Conservation (phyloP, 306 rosid species). For the Leucaena leucocephala region DNA sequence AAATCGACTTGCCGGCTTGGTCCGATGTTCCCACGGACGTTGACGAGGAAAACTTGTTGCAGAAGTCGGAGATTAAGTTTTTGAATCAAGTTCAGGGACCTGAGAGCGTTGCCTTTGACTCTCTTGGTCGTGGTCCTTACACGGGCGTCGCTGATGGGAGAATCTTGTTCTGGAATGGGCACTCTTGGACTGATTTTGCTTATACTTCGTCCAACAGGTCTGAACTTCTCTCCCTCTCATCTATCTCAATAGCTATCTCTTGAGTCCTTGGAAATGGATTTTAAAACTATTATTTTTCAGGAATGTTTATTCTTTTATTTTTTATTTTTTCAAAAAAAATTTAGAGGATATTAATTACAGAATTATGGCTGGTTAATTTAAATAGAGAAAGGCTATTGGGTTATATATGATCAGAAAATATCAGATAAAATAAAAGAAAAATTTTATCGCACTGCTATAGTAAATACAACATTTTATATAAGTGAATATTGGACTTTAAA, state of each 20-base stretch:
- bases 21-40: constrained; percentile 57
- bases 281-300: background rate
- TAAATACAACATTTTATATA: no score
- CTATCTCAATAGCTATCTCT: background rate
- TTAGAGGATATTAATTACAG: no score
- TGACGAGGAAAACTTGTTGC: constrained; percentile 69
- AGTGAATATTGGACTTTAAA: no score
- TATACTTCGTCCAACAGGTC: constrained; percentile 81
- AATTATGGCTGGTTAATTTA: no score
- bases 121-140: constrained; percentile 92
- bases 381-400: no score
- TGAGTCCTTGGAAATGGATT: background rate
- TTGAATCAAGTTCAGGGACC: constrained; percentile 82
- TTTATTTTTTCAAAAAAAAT: no score
- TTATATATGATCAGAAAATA: no score
- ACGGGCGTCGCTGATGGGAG: constrained; percentile 94
- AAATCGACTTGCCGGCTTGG: constrained; percentile 61
- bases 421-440: no score
- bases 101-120: constrained; percentile 82
- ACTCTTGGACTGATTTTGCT: constrained; percentile 78
- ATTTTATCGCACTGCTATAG: no score
- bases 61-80: constrained; percentile 77
- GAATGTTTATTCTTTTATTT: background rate
- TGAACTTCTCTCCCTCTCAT: constrained; percentile 1
- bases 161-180: constrained; percentile 72